Base-by-base conservation (phyloP, 2,329 filamentous ascomycete species). In the Acrocalymma vagum region DNA sequence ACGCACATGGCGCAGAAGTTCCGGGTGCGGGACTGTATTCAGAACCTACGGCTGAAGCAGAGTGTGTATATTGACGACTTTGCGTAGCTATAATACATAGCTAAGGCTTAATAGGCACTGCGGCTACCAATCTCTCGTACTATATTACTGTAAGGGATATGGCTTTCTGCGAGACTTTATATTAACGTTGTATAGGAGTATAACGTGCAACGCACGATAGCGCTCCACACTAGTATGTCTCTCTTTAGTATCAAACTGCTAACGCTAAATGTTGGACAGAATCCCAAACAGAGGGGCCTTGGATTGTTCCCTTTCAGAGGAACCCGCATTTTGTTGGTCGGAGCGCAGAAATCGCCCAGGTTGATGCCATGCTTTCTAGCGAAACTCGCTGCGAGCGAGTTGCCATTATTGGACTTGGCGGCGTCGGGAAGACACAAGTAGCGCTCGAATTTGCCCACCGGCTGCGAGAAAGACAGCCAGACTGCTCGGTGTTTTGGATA, bases 401-500 rank as follows among this genome's bases (percentile, higher is more conserved):
- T 16, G 57, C 51, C 10, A 57, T 60, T 17, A 28, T 45, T 4
- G 48, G 57, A 25, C 43, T 32, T 9, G 45, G 48, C 5, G 53
- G 56, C 39, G 55, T 37, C 31, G 54, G 56, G 29, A 60, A 60
- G 28, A 48, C 48, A 26, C 54, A 60, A 41, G 46, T 58, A 4
- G 54, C 50, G 26, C 52, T 77, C 3, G 62, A 73, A 42, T 42
- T 76, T 21, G 72, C 69, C 3, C 65, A 75, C 54, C 69, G 63
- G 54, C 60, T 57, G 3, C 70, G 61, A 38, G 34, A 69, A 8
- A 59, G 63, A 25, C 29, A 60, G 21, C 62, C 63, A 2, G 61
- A 67, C 4, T 73, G 60, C 36, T 72, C 68, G 0, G 53, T 79
- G 33, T 70, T 79, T 44, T 79, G 72, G 75, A 60, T 78, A 5